These are phyloP conservation scores for Xylaria nigripes DNA, from an alignment of 495 filamentous ascomycete genomes.

Conservation along the genomic window DNA sequence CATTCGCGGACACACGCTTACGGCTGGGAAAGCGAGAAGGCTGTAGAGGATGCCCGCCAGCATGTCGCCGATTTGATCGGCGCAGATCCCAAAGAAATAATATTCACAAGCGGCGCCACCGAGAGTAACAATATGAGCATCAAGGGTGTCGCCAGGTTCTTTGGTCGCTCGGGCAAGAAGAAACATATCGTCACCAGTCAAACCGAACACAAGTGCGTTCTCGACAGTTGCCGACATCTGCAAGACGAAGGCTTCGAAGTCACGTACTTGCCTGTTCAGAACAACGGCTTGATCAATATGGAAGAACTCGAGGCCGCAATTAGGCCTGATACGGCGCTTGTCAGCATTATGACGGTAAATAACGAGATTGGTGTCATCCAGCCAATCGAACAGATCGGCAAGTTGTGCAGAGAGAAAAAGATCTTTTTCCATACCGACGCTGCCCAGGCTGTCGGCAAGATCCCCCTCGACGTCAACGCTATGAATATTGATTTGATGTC, in stretches of 20 bases:
- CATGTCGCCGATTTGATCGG: slow-evolving; percentile 83
- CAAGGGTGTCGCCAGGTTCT: slow-evolving; percentile 95
- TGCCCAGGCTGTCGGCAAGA: slow-evolving; percentile 95
- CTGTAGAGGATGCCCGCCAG: slow-evolving; percentile 74
- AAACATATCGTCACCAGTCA: slow-evolving; percentile 96
- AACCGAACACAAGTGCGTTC: slow-evolving; percentile 97
- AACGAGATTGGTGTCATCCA: slow-evolving; percentile 99
- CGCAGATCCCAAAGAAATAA: slow-evolving; percentile 94
- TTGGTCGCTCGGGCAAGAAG: slow-evolving; percentile 87
- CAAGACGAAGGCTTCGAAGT: slow-evolving; percentile 95
- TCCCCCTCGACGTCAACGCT: slow-evolving; percentile 90
- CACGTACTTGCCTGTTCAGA: slow-evolving; percentile 86
- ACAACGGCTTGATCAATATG: slow-evolving; percentile 75
- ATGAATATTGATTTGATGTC: slow-evolving; percentile 98
- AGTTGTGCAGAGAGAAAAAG: slow-evolving; percentile 83
- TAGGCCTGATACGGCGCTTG: slow-evolving; percentile 79
- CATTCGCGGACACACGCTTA: slow-evolving; percentile 97
- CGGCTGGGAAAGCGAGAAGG: slow-evolving; percentile 96
- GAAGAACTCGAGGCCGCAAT: slow-evolving; percentile 84
- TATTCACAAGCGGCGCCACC: slow-evolving; percentile 95
- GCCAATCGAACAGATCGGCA: slow-evolving; percentile 86
- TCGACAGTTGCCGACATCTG: slow-evolving; percentile 92
- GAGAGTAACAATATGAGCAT: slow-evolving; percentile 99
- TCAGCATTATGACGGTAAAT: slow-evolving; percentile 98
- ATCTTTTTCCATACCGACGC: slow-evolving; percentile 98